Conservation (phyloP, 495 filamentous ascomycete genomes). For the Aspergillus saccharolyticus region DNA sequence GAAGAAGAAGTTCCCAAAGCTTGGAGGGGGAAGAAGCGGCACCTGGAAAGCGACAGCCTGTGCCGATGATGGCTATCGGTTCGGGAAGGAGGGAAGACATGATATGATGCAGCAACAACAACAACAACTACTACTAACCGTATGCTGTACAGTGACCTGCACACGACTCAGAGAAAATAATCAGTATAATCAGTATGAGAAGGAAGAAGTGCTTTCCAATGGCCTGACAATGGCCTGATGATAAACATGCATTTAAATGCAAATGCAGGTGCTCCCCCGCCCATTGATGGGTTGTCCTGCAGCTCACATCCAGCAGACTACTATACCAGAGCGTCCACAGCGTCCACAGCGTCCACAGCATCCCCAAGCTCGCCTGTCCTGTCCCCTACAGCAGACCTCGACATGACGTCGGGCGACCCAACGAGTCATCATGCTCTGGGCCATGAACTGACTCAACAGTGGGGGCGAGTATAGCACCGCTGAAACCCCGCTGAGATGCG, state of each 20-base stretch:
- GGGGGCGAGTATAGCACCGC: background rate
- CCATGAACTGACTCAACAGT: background rate
- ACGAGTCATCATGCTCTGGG: background rate
- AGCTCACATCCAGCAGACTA: background rate
- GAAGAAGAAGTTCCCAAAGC: slow-evolving; percentile 28
- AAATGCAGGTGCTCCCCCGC: no score
- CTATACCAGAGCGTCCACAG: background rate
- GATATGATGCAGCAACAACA: background rate
- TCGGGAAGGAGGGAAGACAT: slow-evolving; percentile 10
- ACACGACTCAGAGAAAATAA: no score
- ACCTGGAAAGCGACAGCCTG: slow-evolving; percentile 23
- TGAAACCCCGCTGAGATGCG: background rate
- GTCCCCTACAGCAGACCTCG: no score
- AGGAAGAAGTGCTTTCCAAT: background rate
- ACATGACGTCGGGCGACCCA: background rate
- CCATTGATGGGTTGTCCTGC: no score
- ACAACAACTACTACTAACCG: background rate
- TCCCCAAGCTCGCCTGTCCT: no score
- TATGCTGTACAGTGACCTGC: no score
- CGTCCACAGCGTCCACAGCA: no score
- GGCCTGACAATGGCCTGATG: no score
- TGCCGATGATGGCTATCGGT: slow-evolving; percentile 35
- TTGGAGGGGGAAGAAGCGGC: slow-evolving; percentile 22
- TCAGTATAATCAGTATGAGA: no score
- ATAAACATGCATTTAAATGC: no score